Base-by-base conservation (phyloP, 202 grass and related monocot species). In the Panicum hallii region DNA sequence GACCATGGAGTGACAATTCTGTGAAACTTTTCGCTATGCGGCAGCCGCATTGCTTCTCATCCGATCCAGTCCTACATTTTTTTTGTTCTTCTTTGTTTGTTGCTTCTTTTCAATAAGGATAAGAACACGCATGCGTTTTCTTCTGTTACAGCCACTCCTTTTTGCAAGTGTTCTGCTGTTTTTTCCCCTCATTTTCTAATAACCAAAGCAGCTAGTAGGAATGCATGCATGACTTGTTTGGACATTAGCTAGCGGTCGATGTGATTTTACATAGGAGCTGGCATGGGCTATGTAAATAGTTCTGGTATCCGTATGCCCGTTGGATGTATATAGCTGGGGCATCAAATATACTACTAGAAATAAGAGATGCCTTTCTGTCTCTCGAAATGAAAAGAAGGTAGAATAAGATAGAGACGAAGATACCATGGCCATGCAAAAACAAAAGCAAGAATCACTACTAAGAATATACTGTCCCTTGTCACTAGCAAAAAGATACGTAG, bases 191-290 rank as follows among this genome's bases (percentile, higher is more conserved):
- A 38, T 38, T 38, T 38, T 38, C 36, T 38, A 38, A 38, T 38
- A 4, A 38, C 36, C 36, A 38, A 38, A 38, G 36, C 36, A 26
- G 26, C 26, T 26, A 26, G 26, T 38, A 38, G 36, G 36, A 38
- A 38, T 38, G 36, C 36, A 38, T 38, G 36, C 36, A 38, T 38
- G 36, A 38, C 36, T 38, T 38, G 3, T 38, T 38, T 38, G 36
- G 36, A 38, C 36, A 38, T 38, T 26, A 26, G 26, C 4, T 38
- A 38, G 36, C 20, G 11, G 16, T 66, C 40, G 77, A 91, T 85
- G 81, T 85, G 85, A 82, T 91, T 67, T 88, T 72, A 88, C 71
- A 84, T 72, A 70, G 78, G 62, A 80, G 54, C 61, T 63, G 62
- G 23, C 46, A 70, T 70, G 10, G 61, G 63, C 66, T 76, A 60